Percentiles rank a stretch among this genome's conserved stretches.
These are phyloP conservation scores for Peniophora sp. DNA, from an alignment of 1,284 basidiomycete species.

Conservation along the genomic window DNA sequence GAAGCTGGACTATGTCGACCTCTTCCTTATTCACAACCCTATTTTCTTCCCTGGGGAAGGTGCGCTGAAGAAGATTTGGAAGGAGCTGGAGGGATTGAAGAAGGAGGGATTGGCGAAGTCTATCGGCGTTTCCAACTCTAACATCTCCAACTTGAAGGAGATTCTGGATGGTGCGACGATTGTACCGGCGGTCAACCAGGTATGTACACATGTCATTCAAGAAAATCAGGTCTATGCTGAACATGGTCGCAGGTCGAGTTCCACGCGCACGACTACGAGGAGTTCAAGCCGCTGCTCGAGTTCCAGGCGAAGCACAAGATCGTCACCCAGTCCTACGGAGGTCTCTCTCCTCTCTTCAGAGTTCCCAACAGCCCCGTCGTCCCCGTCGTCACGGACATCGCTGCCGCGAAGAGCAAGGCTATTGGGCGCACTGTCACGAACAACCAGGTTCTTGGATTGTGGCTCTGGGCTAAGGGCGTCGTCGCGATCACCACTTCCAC, in stretches of 20 bases:
- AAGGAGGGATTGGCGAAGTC: constrained; percentile 62
- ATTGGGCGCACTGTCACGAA: constrained; percentile 22
- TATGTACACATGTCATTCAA: constrained; percentile 16
- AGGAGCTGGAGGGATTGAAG: constrained; percentile 62
- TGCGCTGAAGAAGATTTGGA: constrained; percentile 58
- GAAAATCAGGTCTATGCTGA: too few species aligned
- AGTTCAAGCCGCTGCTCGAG: constrained; percentile 44
- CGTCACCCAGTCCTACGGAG: constrained; percentile 60
- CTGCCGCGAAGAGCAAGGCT: constrained; percentile 15
- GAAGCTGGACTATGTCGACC: constrained; percentile 62
- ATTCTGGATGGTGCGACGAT: constrained; percentile 53
- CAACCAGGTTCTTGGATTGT: constrained; percentile 27
- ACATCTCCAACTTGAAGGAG: constrained; percentile 54
- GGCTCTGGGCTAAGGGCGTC: constrained; percentile 24
- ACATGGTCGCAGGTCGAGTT: constrained; percentile 66
- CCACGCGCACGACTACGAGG: constrained; percentile 71
- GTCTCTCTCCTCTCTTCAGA: constrained; percentile 52
- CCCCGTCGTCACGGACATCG: constrained; percentile 23
- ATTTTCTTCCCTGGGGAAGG: constrained; percentile 18
- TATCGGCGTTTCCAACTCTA: constrained; percentile 85
- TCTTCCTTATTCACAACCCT: constrained; percentile 72
- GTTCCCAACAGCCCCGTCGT: constrained; percentile 50
- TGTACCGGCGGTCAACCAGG: constrained; percentile 76
- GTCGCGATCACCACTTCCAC: constrained; percentile 55
- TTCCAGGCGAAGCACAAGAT: constrained; percentile 57